Evolutionary conservation across 495 filamentous ascomycete genomes (phyloP).

Genomic region (Terfezia boudieri): DNA sequence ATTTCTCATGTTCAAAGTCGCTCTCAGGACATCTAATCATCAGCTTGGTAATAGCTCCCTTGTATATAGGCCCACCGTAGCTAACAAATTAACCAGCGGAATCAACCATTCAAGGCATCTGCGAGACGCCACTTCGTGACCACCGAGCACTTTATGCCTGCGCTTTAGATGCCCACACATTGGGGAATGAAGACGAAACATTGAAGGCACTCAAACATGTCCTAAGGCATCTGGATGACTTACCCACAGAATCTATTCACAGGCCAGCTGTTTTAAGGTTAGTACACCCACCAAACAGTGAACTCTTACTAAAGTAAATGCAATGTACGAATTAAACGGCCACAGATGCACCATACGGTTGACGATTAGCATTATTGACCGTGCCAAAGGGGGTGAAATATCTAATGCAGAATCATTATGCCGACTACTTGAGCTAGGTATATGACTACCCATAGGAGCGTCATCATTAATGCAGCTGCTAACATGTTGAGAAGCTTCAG

Average conservation of each 20-base stretch:
- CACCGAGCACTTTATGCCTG: slow-evolving; percentile 49
- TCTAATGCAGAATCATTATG: slow-evolving; percentile 22
- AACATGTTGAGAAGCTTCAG: slow-evolving; percentile 16
- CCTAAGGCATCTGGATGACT: slow-evolving; percentile 30
- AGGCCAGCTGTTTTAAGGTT: slow-evolving; percentile 28
- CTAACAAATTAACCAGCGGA: slow-evolving; percentile 21
- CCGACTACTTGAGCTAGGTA: neutral
- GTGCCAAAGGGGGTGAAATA: slow-evolving; percentile 13
- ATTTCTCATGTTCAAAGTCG: slow-evolving; percentile 55
- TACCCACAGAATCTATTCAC: slow-evolving; percentile 28
- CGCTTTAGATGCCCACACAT: slow-evolving; percentile 47
- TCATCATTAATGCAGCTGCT: neutral
- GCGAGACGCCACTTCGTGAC: slow-evolving; percentile 26
- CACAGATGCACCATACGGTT: slow-evolving; percentile 42
- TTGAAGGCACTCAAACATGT: slow-evolving; percentile 36
- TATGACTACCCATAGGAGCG: neutral
- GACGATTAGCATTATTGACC: slow-evolving; percentile 31
- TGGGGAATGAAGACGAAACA: slow-evolving; percentile 34
- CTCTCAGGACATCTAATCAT: slow-evolving; percentile 34
- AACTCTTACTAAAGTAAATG: too few species aligned
- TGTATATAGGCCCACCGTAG: neutral
- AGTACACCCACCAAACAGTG: slow-evolving; percentile 14
- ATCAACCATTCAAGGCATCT: slow-evolving; percentile 33
- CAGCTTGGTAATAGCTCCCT: slow-evolving; percentile 25
- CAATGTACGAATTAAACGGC: too few species aligned